Conservation (phyloP, 495 filamentous ascomycete genomes). For the Halenospora varia region DNA sequence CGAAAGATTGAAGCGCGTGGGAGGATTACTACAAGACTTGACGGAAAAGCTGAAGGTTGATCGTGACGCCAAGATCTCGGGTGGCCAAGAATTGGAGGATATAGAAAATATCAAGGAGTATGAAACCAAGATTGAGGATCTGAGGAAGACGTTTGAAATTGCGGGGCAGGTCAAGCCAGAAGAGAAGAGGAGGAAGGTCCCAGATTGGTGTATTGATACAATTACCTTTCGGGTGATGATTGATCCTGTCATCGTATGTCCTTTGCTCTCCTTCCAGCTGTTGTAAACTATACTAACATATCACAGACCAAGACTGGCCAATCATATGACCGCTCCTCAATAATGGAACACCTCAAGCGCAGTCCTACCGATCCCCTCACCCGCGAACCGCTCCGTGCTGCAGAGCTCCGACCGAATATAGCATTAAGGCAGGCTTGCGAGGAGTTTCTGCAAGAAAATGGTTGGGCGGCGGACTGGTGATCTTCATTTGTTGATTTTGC, state of each 20-base stretch:
- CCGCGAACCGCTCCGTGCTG: constrained; percentile 60
- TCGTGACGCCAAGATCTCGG: constrained; percentile 37
- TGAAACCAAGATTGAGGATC: constrained; percentile 53
- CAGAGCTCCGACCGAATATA: constrained; percentile 80
- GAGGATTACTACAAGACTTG: constrained; percentile 37
- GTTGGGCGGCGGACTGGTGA: constrained; percentile 92
- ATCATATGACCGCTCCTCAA: constrained; percentile 84
- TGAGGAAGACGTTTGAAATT: constrained; percentile 58
- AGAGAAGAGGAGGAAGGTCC: constrained; percentile 50
- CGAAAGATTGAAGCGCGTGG: constrained; percentile 38
- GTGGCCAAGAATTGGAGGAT: constrained; percentile 39
- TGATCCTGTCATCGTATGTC: constrained; percentile 74
- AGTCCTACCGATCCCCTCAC: constrained; percentile 79
- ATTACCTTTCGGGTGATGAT: constrained; percentile 93
- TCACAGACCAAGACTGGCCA: constrained; percentile 73
- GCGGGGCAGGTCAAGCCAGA: constrained; percentile 44
- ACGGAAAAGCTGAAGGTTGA: constrained; percentile 44
- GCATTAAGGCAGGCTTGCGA: constrained; percentile 79
- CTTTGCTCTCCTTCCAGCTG: background rate
- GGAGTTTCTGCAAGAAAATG: constrained; percentile 80
- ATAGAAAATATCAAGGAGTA: constrained; percentile 52
- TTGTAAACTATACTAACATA: background rate
- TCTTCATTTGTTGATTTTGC: too few species aligned
- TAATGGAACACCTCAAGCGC: constrained; percentile 79
- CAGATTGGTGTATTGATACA: constrained; percentile 83